Conservation (phyloP, 495 filamentous ascomycete species). For the Patellaria atrata region DNA sequence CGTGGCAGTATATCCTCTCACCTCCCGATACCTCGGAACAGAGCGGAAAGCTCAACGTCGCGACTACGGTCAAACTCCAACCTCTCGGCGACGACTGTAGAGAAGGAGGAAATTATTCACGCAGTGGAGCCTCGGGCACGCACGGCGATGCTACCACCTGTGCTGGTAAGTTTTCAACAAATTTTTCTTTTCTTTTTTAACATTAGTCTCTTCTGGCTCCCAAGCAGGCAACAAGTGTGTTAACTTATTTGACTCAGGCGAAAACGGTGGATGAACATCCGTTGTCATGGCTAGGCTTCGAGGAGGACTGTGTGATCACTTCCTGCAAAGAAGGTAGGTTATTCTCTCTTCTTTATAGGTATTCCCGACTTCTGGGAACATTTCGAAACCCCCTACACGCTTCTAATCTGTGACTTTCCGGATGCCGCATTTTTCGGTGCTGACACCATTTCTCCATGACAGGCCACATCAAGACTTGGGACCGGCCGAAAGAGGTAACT, state of each 20-base stretch:
- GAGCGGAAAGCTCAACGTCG: constrained; percentile 26
- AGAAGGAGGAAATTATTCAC: constrained; percentile 46
- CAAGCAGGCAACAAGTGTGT: background rate
- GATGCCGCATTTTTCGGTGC: too few relatives aligned
- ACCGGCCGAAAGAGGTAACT: constrained; percentile 52
- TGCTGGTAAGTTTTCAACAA: constrained; percentile 47
- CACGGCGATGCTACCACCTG: constrained; percentile 81
- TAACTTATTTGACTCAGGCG: constrained; percentile 34
- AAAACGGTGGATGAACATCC: constrained; percentile 80
- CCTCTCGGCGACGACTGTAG: constrained; percentile 33
- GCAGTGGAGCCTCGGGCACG: constrained; percentile 64
- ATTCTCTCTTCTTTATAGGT: constrained; percentile 3
- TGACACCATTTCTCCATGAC: too few relatives aligned
- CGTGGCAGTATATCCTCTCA: constrained; percentile 38
- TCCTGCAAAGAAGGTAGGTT: constrained; percentile 68
- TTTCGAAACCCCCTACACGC: too few relatives aligned
- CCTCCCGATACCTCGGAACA: constrained; percentile 23
- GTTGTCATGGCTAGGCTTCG: constrained; percentile 77
- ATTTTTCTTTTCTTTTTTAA: constrained; percentile 1
- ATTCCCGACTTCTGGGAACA: too few relatives aligned
- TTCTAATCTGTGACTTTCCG: too few relatives aligned
- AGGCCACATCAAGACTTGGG: constrained; percentile 86
- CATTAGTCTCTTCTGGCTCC: background rate
- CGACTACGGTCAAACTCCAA: constrained; percentile 53
- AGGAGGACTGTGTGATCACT: constrained; percentile 83